A percentile compares a stretch with the other conserved stretches of the same genome.
phyloP scores from a whole-genome alignment of 192 early-diverging fungal genomes.

The Entomortierella chlamydospora region DNA sequence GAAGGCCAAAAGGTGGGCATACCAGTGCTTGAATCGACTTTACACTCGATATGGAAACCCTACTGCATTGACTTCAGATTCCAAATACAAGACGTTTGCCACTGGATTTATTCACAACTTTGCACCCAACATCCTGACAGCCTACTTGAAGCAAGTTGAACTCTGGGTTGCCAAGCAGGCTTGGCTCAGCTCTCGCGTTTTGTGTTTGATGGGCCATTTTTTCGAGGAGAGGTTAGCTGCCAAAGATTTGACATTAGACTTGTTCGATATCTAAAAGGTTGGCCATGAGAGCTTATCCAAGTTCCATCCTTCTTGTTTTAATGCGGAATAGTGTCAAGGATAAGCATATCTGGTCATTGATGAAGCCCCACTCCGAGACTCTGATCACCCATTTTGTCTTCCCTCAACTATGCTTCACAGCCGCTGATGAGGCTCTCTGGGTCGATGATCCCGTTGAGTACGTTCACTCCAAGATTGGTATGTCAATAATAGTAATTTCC shows the following conservation, averaged over 20 bases:
- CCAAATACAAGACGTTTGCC: conserved; percentile 74
- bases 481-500: neutral
- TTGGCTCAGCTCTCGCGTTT: conserved; percentile 80
- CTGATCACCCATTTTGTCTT: conserved; percentile 92
- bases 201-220: conserved; percentile 79
- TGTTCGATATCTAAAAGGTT: no score
- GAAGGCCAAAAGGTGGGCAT: conserved; percentile 97
- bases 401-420: conserved; percentile 91
- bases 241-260: no score
- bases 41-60: conserved; percentile 82
- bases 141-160: conserved; percentile 89
- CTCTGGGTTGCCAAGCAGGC: conserved; percentile 73
- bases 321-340: conserved; percentile 74
- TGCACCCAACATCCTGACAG: conserved; percentile 87
- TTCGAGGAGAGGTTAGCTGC: conserved; percentile 75
- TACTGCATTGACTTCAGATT: conserved; percentile 64
- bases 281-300: no score
- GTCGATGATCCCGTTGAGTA: conserved; percentile 93
- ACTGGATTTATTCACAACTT: conserved; percentile 89
- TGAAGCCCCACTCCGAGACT: conserved; percentile 86
- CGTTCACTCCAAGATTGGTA: conserved; percentile 80
- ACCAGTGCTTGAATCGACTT: conserved; percentile 86
- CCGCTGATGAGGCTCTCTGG: conserved; percentile 91
- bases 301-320: conserved; percentile 2
- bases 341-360: conserved; percentile 89